These are phyloP conservation scores for Auricularia heimuer DNA, from an alignment of 768 basidiomycete species.

Conservation along the genomic window DNA sequence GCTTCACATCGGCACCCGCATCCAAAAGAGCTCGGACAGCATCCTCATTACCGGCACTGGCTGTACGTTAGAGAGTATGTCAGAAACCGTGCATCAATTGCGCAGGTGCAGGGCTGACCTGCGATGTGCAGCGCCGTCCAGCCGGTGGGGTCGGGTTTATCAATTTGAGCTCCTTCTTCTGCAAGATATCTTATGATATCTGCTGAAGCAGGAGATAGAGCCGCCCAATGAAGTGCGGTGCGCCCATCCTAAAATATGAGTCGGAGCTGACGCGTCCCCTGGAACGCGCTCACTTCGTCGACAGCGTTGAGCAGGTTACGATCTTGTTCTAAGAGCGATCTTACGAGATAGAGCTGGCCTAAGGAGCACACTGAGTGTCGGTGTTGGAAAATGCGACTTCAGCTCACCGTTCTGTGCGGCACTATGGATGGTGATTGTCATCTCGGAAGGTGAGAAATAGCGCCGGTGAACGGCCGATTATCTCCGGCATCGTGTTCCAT, in stretches of 20 bases:
- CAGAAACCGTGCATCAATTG: too few species aligned
- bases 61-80: constrained; percentile 26
- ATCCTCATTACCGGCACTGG: constrained; percentile 71
- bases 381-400: constrained; percentile 1
- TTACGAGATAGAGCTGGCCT: constrained; percentile 69
- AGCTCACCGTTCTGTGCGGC: constrained; percentile 61
- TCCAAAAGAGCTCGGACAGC: constrained; percentile 69
- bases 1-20: constrained; percentile 73
- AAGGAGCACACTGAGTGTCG: constrained; percentile 5
- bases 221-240: constrained; percentile 81
- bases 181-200: constrained; percentile 61
- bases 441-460: background rate
- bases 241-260: constrained; percentile 49
- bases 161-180: constrained; percentile 59
- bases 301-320: constrained; percentile 47
- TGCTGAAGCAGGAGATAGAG: constrained; percentile 52
- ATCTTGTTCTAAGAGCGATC: constrained; percentile 53
- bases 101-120: constrained; percentile 30
- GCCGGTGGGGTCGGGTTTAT: constrained; percentile 52
- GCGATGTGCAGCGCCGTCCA: constrained; percentile 80
- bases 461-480: background rate
- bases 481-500: background rate
- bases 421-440: constrained; percentile 40
- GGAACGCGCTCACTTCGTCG: constrained; percentile 41
- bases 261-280: background rate